These are phyloP conservation scores for Calonectria ilicicola DNA, from an alignment of 2,329 filamentous ascomycete species.

Conservation along the genomic window DNA sequence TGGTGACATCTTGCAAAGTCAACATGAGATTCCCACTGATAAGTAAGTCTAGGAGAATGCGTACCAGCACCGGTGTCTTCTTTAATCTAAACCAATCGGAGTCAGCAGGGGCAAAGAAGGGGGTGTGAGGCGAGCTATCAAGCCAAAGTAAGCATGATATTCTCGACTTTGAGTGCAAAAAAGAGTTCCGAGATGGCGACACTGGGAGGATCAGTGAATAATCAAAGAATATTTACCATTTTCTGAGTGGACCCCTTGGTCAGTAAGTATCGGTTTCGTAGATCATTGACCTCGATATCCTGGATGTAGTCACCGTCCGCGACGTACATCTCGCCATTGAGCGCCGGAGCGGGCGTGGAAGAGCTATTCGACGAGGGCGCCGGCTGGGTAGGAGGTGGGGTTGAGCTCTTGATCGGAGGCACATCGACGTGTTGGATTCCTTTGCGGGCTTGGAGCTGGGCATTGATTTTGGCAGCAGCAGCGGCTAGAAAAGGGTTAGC, in stretches of 20 bases:
- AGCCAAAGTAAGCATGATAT: constrained; percentile 77
- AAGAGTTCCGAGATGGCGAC: constrained; percentile 48
- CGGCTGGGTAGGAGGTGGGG: constrained; percentile 56
- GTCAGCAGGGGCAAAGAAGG: constrained; percentile 95
- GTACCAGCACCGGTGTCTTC: constrained; percentile 99
- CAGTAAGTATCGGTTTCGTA: constrained; percentile 95
- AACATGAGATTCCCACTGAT: constrained; percentile 65
- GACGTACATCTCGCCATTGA: constrained; percentile 92
- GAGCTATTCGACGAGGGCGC: constrained; percentile 47
- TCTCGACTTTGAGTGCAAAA: constrained; percentile 62
- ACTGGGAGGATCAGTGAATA: constrained; percentile 53
- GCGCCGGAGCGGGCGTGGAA: constrained; percentile 56
- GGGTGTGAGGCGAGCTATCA: constrained; percentile 71
- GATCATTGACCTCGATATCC: constrained; percentile 98
- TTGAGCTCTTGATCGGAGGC: constrained; percentile 77
- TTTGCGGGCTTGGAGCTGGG: constrained; percentile 86
- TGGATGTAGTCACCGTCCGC: constrained; percentile 98
- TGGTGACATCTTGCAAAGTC: constrained; percentile 91
- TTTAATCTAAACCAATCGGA: constrained; percentile 97
- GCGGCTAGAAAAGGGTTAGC: constrained; percentile 68
- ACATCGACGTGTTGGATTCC: constrained; percentile 92
- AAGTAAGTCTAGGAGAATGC: constrained; percentile 55
- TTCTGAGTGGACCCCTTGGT: constrained; percentile 98
- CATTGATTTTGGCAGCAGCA: constrained; percentile 89
- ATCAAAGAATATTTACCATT: constrained; percentile 89